These are phyloP conservation scores for Dentipellis fragilis DNA, from an alignment of 768 basidiomycete species.

Conservation along the genomic window DNA sequence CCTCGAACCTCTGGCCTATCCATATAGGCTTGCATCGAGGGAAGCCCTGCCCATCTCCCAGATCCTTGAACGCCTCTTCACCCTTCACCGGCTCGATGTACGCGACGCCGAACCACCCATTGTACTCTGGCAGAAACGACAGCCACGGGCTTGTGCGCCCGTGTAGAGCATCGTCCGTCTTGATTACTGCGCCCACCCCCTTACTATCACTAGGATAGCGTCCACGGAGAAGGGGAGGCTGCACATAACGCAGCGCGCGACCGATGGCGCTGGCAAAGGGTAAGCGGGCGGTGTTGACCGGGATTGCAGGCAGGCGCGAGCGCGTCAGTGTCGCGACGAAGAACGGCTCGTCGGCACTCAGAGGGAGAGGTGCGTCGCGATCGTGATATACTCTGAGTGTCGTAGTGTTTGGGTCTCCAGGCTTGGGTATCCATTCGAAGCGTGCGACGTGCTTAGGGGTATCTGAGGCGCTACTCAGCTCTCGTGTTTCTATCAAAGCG, in stretches of 20 bases:
- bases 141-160: constrained; percentile 1
- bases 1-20: constrained; percentile 8
- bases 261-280: not conserved
- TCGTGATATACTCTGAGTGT: not conserved
- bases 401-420: not conserved
- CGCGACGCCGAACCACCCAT: constrained; percentile 3
- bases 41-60: constrained; percentile 7
- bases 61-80: not conserved
- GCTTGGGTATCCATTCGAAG: constrained; percentile 1
- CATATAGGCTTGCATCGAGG: constrained; percentile 1
- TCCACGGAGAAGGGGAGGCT: not conserved
- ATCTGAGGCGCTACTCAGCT: not conserved
- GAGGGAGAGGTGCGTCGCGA: not conserved
- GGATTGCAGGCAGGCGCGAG: constrained; percentile 4
- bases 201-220: not conserved
- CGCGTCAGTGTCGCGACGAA: constrained; percentile 7
- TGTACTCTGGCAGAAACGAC: not conserved
- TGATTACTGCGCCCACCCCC: not conserved
- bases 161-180: not conserved
- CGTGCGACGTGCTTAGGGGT: constrained; percentile 8
- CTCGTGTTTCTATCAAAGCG: too few relatives aligned
- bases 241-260: not conserved
- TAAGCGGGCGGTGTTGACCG: not conserved
- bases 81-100: not conserved
- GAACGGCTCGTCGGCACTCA: constrained; percentile 3